Conservation (phyloP, 768 basidiomycete species). For the Hortiboletus campestris region DNA sequence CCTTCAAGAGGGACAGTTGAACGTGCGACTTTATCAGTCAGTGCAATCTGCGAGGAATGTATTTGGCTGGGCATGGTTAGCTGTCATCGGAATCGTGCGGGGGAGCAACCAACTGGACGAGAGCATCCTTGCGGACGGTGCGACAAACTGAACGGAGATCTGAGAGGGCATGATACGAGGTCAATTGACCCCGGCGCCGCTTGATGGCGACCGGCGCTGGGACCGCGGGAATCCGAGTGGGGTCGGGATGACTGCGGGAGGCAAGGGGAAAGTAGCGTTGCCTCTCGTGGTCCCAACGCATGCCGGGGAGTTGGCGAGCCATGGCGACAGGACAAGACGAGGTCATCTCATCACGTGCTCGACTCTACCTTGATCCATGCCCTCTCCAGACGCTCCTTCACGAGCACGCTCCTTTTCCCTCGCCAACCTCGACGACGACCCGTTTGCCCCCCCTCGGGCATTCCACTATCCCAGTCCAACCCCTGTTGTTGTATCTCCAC, state of each 20-base stretch:
- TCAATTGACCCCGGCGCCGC: not conserved
- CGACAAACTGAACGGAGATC: constrained; percentile 14
- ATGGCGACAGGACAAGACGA: constrained; percentile 24
- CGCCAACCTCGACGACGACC: constrained; percentile 55
- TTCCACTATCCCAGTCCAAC: no score
- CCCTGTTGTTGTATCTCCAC: no score
- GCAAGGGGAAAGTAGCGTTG: constrained; percentile 56
- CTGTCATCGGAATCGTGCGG: not conserved
- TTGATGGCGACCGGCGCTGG: not conserved
- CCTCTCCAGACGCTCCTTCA: not conserved
- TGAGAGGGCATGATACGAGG: constrained; percentile 3
- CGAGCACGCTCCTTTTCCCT: constrained; percentile 18
- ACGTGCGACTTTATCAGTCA: constrained; percentile 34
- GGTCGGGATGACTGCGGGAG: not conserved
- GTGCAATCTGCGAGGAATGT: constrained; percentile 38
- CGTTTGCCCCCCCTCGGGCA: constrained; percentile 61
- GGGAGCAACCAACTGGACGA: constrained; percentile 25
- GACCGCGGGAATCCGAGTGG: not conserved
- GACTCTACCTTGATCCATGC: no score
- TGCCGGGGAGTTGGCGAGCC: constrained; percentile 52
- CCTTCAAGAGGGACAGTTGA: constrained; percentile 30
- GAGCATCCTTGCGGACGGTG: constrained; percentile 22
- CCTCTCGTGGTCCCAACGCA: constrained; percentile 51
- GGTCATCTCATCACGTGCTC: no score
- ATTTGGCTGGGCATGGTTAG: constrained; percentile 36